These are phyloP conservation scores for Thalassiosira oceanica DNA, from an alignment of 352 stramenopile species.

Conservation along the genomic window DNA sequence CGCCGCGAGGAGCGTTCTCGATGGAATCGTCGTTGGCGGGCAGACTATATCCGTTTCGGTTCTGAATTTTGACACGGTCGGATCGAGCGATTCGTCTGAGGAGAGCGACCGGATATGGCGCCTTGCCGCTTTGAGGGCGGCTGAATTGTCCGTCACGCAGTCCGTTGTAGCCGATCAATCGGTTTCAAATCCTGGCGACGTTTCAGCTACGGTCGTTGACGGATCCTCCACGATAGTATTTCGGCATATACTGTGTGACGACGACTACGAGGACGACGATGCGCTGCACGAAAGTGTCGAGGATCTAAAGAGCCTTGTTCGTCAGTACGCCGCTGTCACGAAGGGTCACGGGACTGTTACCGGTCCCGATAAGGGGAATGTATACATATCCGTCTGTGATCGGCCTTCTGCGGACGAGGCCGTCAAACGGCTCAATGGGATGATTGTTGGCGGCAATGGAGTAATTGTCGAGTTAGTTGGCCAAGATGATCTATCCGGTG, in stretches of 20 bases:
- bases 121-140: conserved; percentile 6
- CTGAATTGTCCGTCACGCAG: background rate
- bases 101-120: conserved; percentile 20
- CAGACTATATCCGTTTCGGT: conserved; percentile 19
- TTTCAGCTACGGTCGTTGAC: too few relatives aligned
- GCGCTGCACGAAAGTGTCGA: conserved; percentile 43
- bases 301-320: conserved; percentile 35
- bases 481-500: too few relatives aligned
- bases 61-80: background rate
- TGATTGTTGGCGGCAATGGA: conserved; percentile 48
- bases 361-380: conserved; percentile 31
- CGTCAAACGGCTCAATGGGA: conserved; percentile 41
- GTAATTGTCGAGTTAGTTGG: conserved; percentile 11
- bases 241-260: conserved; percentile 48
- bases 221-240: conserved; percentile 32
- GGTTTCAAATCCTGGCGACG: background rate
- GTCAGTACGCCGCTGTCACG: conserved; percentile 23
- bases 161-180: background rate
- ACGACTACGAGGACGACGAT: conserved; percentile 52
- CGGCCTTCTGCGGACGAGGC: conserved; percentile 12
- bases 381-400: conserved; percentile 24
- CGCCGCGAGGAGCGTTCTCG: conserved; percentile 57
- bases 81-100: background rate
- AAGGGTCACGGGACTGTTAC: conserved; percentile 1
- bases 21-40: conserved; percentile 55